Conservation (phyloP, 305 asterid genomes). For the Lippia alba region DNA sequence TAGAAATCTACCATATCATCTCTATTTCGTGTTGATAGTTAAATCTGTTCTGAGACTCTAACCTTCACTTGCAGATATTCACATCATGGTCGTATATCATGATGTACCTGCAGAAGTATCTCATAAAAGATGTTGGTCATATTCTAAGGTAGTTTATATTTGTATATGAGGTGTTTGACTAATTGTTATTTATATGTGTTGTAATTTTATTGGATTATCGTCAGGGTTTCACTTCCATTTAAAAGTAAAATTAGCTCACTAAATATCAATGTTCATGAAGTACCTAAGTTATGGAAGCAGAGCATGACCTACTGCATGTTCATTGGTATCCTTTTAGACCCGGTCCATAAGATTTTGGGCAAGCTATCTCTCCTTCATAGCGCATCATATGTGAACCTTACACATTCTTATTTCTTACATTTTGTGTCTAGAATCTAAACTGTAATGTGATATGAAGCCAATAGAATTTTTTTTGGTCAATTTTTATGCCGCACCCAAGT, state of each 20-base stretch:
- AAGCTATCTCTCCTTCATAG: not conserved
- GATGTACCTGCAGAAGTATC: slow-evolving; percentile 87
- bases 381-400: not conserved
- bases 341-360: not conserved
- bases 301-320: slow-evolving; percentile 17
- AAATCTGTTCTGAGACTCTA: slow-evolving; percentile 24
- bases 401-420: not conserved
- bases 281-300: slow-evolving; percentile 1
- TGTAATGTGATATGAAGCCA: slow-evolving; percentile 12
- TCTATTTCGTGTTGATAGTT: slow-evolving; percentile 24
- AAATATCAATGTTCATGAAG: slow-evolving; percentile 20
- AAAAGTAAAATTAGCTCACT: not conserved
- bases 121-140: slow-evolving; percentile 57
- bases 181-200: slow-evolving; percentile 12
- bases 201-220: slow-evolving; percentile 17
- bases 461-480: not conserved
- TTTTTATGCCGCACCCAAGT: slow-evolving; percentile 18
- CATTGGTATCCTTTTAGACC: slow-evolving; percentile 9
- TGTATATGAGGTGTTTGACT: slow-evolving; percentile 25
- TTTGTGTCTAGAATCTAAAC: not conserved
- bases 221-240: not conserved
- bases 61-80: slow-evolving; percentile 68
- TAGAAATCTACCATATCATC: slow-evolving; percentile 28
- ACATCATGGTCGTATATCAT: slow-evolving; percentile 81
- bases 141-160: slow-evolving; percentile 66